Percentiles rank a stretch among this genome's conserved stretches.
These are phyloP conservation scores for Penicillium brasilianum DNA, from an alignment of 2,329 filamentous ascomycete genomes.

Conservation along the genomic window DNA sequence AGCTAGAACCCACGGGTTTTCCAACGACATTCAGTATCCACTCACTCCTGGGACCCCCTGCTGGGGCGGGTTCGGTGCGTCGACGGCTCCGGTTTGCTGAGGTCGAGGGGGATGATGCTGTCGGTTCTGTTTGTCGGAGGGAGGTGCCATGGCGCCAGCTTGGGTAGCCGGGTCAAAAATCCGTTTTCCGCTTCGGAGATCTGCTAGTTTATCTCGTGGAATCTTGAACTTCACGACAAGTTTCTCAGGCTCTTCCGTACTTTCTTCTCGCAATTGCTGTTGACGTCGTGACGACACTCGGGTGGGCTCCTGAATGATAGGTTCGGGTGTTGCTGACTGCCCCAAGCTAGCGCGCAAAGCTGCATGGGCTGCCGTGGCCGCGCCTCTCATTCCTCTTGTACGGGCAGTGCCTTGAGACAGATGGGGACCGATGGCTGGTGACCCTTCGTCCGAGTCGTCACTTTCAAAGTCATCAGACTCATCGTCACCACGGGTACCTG, in stretches of 20 bases:
- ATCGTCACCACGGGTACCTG: conserved; percentile 64
- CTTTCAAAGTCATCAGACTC: conserved; percentile 92
- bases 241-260: conserved; percentile 70
- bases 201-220: conserved; percentile 67
- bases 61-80: conserved; percentile 50
- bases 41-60: conserved; percentile 52
- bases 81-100: conserved; percentile 52
- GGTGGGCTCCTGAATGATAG: conserved; percentile 68
- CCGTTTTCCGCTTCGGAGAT: conserved; percentile 28
- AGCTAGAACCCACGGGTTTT: conserved; percentile 21
- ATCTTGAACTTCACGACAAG: conserved; percentile 78
- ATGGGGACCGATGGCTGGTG: conserved; percentile 76
- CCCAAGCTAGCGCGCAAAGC: conserved; percentile 76
- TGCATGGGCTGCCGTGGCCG: conserved; percentile 82
- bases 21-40: conserved; percentile 33
- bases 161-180: conserved; percentile 57
- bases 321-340: conserved; percentile 89
- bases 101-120: conserved; percentile 35
- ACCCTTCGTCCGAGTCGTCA: conserved; percentile 84
- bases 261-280: conserved; percentile 77
- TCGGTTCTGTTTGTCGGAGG: conserved; percentile 40
- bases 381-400: conserved; percentile 86
- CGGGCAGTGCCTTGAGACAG: conserved; percentile 74
- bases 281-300: conserved; percentile 65
- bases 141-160: conserved; percentile 58